Base-by-base conservation (phyloP, 768 basidiomycete genomes). In the Rhodotorula paludigena region DNA sequence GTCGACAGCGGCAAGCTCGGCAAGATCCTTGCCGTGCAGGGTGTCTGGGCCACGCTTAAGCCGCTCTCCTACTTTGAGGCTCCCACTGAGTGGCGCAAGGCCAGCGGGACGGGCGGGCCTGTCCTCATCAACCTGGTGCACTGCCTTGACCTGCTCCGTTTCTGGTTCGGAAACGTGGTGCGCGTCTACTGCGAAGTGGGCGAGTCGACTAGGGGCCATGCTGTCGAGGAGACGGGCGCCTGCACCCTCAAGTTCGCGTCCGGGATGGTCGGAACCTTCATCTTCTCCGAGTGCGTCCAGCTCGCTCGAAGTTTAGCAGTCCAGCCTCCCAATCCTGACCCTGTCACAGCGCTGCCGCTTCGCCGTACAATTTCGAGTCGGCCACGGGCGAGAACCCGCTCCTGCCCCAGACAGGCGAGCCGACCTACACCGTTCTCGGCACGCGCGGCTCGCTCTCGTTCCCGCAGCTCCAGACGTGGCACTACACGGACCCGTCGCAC, bases 331-430 rank as follows among this genome's bases (percentile, higher is more conserved):
- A 4, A 8, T 8, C 11, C 23, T 33, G 39, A 16, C 25, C 39
- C 25, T 21, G 6, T n/a, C 35, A 15, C 41, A 74, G 73, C 41
- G 74, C 68, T 1, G 30, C 71, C 20, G 57, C 72, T 8, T 68
- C 74, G 6, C 68, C 74, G n/a, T 63, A 53, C 54, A 53, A 39
- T 25, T 71, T 68, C 30, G 74, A 73, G 51, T 25, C 44, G 20
- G 72, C 72, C 2, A 74, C 74, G 2, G 74, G 72, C n/a, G 74
- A 74, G 49, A 75, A 75, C 49, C 74, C 74, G 35, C 38, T 61
- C 18, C 59, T 74, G n/a, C 64, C 67, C 28, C 54, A 47, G 8
- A 28, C 47, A 25, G 25, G 56, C 15, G 57, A 68, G 47, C 49
- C 67, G 7, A 48, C 71, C 41, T 75, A 73, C 60, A 56, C 53